Percentiles rank a stretch among this genome's conserved stretches.
Conservation (phyloP, 495 filamentous ascomycete species). For the Penicillium cosmopolitanum region DNA sequence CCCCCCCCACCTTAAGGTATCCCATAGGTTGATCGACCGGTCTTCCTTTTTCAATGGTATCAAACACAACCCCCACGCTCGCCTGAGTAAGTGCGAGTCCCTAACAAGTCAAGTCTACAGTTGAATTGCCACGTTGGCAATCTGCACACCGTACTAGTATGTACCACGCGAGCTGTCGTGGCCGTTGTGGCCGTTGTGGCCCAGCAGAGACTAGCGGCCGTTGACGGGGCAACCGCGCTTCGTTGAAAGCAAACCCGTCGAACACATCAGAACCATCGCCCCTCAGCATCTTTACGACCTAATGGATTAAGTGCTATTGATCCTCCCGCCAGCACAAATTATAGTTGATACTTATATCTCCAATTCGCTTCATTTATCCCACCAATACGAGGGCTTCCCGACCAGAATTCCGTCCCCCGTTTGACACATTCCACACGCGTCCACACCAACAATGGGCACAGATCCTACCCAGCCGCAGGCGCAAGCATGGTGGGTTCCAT, state of each 20-base stretch:
- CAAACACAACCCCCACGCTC: too few species aligned
- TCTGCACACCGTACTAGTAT: too few species aligned
- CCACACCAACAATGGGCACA: constrained; percentile 30
- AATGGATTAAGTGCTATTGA: neutral
- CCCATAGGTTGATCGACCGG: too few species aligned
- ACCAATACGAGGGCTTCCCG: neutral
- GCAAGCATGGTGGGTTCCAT: constrained; percentile 27
- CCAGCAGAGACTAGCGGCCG: constrained; percentile 4
- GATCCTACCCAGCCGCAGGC: constrained; percentile 23
- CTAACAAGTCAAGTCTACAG: too few species aligned
- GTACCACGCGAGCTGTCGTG: neutral
- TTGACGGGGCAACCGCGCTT: constrained; percentile 12
- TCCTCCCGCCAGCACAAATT: neutral
- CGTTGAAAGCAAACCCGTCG: constrained; percentile 7
- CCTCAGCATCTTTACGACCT: neutral
- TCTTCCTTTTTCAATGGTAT: too few species aligned
- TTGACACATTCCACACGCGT: constrained; percentile 38
- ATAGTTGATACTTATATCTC: constrained; percentile 1
- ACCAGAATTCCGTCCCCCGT: constrained; percentile 14
- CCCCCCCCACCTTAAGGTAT: too few species aligned
- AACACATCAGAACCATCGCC: neutral
- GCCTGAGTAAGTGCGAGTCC: too few species aligned
- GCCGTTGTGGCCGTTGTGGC: neutral
- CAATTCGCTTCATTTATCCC: neutral
- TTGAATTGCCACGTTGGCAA: too few species aligned